Percentiles rank a stretch among this genome's conserved stretches.
Conservation (phyloP, 208 protist genomes). For the Leishmania guyanensis region DNA sequence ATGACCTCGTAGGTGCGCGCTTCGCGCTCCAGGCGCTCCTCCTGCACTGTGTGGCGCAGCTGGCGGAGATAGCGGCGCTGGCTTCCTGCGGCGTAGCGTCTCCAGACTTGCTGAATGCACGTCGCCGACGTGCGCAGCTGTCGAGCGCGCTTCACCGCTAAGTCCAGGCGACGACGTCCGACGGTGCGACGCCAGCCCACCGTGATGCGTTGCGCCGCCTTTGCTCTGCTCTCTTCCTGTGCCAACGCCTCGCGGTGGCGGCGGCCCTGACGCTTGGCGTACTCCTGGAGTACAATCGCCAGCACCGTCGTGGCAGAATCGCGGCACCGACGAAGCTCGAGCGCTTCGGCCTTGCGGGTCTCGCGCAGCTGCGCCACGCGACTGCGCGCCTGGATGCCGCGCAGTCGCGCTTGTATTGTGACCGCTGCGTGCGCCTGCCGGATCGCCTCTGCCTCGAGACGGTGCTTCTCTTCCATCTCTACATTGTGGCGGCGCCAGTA, state of each 20-base stretch:
- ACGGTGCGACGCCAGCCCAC: constrained; percentile 38
- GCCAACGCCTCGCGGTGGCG: constrained; percentile 29
- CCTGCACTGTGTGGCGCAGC: constrained; percentile 34
- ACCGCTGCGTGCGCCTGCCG: constrained; percentile 33
- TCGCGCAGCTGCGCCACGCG: constrained; percentile 1
- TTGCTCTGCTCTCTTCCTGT: constrained; percentile 12
- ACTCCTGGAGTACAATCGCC: constrained; percentile 52
- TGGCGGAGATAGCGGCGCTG: constrained; percentile 65
- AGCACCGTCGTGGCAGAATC: constrained; percentile 36
- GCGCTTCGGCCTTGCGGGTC: constrained; percentile 10
- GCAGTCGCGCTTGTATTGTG: constrained; percentile 42
- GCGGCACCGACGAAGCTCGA: constrained; percentile 5
- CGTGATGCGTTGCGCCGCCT: constrained; percentile 52
- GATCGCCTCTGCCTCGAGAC: constrained; percentile 10
- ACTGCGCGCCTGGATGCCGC: constrained; percentile 33
- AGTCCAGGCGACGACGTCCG: constrained; percentile 38
- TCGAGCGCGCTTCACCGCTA: constrained; percentile 38
- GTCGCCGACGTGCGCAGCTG: constrained; percentile 41
- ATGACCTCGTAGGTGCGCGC: constrained; percentile 30
- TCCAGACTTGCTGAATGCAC: constrained; percentile 49
- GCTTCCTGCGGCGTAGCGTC: constrained; percentile 42
- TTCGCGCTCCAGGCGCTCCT: constrained; percentile 51
- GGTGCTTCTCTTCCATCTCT: constrained; percentile 39
- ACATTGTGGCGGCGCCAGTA: constrained; percentile 58
- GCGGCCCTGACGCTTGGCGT: constrained; percentile 34